phyloP scores from a whole-genome alignment of 164 flowering plant species.

The Amborella trichopoda region DNA sequence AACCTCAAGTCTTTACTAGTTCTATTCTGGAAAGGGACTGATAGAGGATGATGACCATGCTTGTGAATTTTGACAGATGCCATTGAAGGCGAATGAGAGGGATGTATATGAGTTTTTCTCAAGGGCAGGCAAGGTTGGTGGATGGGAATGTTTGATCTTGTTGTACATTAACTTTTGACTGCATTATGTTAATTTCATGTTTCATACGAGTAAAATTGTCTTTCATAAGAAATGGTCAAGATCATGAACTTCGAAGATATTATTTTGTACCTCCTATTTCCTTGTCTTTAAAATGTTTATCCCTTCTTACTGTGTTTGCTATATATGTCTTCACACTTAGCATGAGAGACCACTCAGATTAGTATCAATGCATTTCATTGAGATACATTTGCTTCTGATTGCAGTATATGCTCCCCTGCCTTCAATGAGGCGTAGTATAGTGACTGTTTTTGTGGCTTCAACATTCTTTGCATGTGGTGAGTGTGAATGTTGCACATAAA shows the following conservation, averaged over 20 bases:
- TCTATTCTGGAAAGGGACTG: too few species aligned
- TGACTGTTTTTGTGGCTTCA: conserved; percentile 24
- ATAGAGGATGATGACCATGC: too few species aligned
- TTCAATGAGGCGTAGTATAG: conserved; percentile 21
- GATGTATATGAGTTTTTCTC: conserved; percentile 94
- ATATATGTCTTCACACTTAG: too few species aligned
- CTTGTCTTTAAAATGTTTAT: too few species aligned
- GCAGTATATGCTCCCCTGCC: conserved; percentile 26
- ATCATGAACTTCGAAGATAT: too few species aligned
- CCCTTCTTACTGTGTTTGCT: too few species aligned
- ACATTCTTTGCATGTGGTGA: conserved; percentile 19
- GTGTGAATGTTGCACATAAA: conserved; percentile 12
- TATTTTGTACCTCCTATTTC: too few species aligned
- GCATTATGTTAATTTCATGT: conserved; percentile 5
- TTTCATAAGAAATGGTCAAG: too few species aligned
- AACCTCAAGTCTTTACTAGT: too few species aligned
- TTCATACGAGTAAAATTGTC: conserved; percentile 3
- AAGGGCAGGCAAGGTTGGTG: conserved; percentile 87
- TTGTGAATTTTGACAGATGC: conserved; percentile 45
- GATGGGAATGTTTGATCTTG: too few species aligned
- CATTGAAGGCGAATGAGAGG: conserved; percentile 80
- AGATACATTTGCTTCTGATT: conserved; percentile 28
- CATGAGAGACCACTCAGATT: conserved; percentile 10
- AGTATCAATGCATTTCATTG: conserved; percentile 19
- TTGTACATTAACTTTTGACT: too few species aligned